Evolutionary conservation across 345 rosid genomes (phyloP).

Genomic region (Citrus maxima): DNA sequence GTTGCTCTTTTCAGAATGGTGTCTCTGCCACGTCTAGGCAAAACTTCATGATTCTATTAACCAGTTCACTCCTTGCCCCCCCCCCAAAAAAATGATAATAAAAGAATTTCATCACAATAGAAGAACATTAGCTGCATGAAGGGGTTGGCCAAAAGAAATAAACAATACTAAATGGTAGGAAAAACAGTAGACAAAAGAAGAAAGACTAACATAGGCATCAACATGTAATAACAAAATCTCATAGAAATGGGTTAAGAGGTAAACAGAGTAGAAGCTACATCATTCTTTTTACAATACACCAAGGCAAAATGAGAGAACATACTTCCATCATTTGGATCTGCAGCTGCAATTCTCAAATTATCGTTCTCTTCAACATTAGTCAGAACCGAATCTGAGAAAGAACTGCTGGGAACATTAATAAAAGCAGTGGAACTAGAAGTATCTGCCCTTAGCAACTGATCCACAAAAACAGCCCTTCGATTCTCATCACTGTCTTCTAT

Average conservation of each 20-base stretch:
- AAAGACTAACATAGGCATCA: not conserved
- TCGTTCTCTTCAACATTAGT: slow-evolving; percentile 31
- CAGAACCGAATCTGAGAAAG: slow-evolving; percentile 27
- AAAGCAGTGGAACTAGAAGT: slow-evolving; percentile 30
- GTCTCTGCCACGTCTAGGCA: not conserved
- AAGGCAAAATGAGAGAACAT: slow-evolving; percentile 19
- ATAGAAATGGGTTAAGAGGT: not conserved
- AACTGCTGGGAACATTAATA: slow-evolving; percentile 16
- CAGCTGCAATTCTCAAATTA: slow-evolving; percentile 27
- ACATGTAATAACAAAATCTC: not conserved
- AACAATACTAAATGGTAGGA: not conserved
- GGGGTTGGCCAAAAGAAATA: not conserved
- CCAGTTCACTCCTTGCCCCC: not conserved
- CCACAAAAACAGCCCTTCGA: slow-evolving; percentile 75
- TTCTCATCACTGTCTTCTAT: slow-evolving; percentile 53
- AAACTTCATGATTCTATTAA: not conserved
- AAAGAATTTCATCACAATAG: not conserved
- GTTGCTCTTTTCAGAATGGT: not conserved
- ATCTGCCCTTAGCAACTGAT: slow-evolving; percentile 51
- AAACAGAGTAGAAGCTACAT: not conserved
- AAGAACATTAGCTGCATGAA: not conserved
- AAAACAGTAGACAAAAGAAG: not conserved
- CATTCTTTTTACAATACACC: slow-evolving; percentile 1
- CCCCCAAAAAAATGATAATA: no score
- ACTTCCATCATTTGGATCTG: slow-evolving; percentile 41